phyloP scores from a whole-genome alignment of 345 rosid genomes.

The Kernera saxatilis region DNA sequence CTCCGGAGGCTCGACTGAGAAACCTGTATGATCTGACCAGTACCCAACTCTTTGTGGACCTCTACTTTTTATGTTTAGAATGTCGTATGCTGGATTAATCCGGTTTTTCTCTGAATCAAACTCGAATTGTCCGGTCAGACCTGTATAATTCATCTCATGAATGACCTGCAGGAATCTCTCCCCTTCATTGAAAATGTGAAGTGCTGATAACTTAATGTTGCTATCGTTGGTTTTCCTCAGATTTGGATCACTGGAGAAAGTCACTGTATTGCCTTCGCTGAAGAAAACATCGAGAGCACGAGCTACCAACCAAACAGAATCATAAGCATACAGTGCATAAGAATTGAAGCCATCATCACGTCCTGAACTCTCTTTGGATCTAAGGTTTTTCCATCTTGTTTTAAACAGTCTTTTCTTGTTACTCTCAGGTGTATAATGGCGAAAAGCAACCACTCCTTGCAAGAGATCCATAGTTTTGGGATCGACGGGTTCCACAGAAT shows the following conservation, averaged over 20 bases:
- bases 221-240: slow-evolving; percentile 43
- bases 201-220: slow-evolving; percentile 48
- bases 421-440: slow-evolving; percentile 74
- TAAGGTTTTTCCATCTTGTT: slow-evolving; percentile 52
- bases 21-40: slow-evolving; percentile 79
- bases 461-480: slow-evolving; percentile 48
- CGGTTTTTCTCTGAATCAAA: slow-evolving; percentile 57
- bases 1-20: slow-evolving; percentile 64
- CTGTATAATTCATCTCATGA: slow-evolving; percentile 58
- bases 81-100: slow-evolving; percentile 61
- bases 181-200: slow-evolving; percentile 67
- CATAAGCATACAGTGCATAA: slow-evolving; percentile 83
- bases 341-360: slow-evolving; percentile 49
- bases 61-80: slow-evolving; percentile 65
- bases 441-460: slow-evolving; percentile 85
- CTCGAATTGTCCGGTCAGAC: slow-evolving; percentile 57
- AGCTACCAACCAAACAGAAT: slow-evolving; percentile 91
- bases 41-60: slow-evolving; percentile 70
- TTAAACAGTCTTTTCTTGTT: slow-evolving; percentile 41
- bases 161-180: slow-evolving; percentile 54
- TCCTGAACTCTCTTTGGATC: slow-evolving; percentile 28
- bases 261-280: slow-evolving; percentile 50
- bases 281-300: slow-evolving; percentile 64
- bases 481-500: slow-evolving; percentile 45
- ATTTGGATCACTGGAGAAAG: slow-evolving; percentile 63